Conservation (phyloP, 805 yeast genomes). For the Ascoidea rubescens region DNA sequence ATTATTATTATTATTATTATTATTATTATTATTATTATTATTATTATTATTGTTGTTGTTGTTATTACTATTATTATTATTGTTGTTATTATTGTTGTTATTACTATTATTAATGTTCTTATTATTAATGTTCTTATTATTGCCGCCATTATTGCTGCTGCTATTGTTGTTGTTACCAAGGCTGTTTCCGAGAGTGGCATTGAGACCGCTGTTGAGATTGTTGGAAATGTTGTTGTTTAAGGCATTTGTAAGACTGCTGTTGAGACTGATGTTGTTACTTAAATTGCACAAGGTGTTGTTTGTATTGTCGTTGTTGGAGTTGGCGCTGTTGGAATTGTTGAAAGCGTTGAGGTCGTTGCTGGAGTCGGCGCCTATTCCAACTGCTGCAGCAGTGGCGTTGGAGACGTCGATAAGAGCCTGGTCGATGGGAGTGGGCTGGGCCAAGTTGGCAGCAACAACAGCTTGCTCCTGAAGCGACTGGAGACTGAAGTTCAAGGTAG, state of each 20-base stretch:
- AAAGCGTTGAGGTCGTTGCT: too few relatives aligned
- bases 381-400: too few relatives aligned
- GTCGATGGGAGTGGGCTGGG: too few relatives aligned
- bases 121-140: too few relatives aligned
- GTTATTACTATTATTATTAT: not conserved
- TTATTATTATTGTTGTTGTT: not conserved
- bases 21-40: not conserved
- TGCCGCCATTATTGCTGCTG: conserved; percentile 11
- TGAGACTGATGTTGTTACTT: conserved; percentile 1
- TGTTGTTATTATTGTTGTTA: not conserved
- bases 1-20: not conserved
- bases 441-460: too few relatives aligned
- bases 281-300: not conserved
- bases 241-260: conserved; percentile 8
- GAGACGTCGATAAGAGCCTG: too few relatives aligned
- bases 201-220: not conserved
- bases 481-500: too few relatives aligned
- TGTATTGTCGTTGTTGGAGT: not conserved
- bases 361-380: conserved; percentile 1
- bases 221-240: conserved; percentile 13
- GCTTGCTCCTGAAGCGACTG: too few relatives aligned
- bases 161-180: conserved; percentile 7
- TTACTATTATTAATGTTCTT: too few relatives aligned
- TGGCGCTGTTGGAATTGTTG: not conserved
- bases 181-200: conserved; percentile 4